Evolutionary conservation across 176 grass and related monocot genomes (phyloP), one percentile per base, ranked within the genome.

Genomic region (Elaeis guineensis): DNA sequence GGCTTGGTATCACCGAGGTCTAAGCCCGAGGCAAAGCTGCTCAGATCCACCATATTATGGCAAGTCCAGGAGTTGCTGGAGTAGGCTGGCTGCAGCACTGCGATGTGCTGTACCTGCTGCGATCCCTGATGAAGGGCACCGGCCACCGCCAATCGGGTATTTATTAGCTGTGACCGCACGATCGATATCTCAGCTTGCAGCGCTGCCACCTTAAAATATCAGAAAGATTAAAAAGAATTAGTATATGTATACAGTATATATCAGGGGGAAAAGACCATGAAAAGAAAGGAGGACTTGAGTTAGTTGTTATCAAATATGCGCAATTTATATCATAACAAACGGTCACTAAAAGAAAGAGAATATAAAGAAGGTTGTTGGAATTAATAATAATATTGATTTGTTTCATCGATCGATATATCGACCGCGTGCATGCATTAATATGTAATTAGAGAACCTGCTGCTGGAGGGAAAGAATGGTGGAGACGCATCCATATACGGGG

Each of bases 121-220:
- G 65, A 39, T 5, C 19, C 62, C 30, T 17, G 19, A 5, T 17
- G 19, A 5, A 55, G 24, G 26, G 52, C 52, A 28, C n/a, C 19
- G 17, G 51, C 65, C 2, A 55, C 11, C 17, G 65, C n/a, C 49
- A 55, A 39, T 19, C 51, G 17, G 65, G 25, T 30, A 24, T 55
- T 67, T 28, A 67, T 26, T 11, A 67, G 25, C 25, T 67, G 65
- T 14, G 65, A 67, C 9, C 39, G 65, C 51, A 67, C 65, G 17
- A 56, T 54, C 8, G 65, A 67, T 24, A 67, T 51, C 65, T 67
- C 65, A 5, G 65, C 49, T 35, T 55, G 51, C 25, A 67, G 52
- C 3, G 52, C 1, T 35, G 65, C 52, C 65, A 67, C 65, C 65
- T 67, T 67, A 17, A 14, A 14, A 55, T 6, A 5, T 16, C 11